Conservation (phyloP, 371 early-diverging fungal genomes). For the Mycotypha africana region DNA sequence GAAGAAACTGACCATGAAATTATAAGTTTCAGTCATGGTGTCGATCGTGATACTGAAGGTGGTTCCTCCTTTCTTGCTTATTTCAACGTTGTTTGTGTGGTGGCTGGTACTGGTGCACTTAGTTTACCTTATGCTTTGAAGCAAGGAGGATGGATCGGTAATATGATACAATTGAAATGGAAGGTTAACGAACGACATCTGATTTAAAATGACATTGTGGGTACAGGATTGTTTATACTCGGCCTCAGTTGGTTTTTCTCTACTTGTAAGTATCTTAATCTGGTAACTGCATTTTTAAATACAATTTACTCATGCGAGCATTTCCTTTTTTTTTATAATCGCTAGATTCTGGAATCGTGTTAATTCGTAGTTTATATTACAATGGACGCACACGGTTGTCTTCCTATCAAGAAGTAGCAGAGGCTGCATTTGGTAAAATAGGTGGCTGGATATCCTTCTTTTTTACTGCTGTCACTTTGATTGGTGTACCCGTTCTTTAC, state of each 20-base stretch:
- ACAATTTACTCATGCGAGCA: neutral
- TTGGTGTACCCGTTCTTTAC: constrained; percentile 70
- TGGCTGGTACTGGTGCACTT: constrained; percentile 83
- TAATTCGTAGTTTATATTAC: constrained; percentile 72
- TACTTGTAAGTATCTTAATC: constrained; percentile 21
- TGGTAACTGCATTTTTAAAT: neutral
- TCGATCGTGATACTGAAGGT: constrained; percentile 28
- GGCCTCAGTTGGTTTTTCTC: constrained; percentile 35
- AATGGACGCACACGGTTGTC: constrained; percentile 38
- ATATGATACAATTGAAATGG: too few species aligned
- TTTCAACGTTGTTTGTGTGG: constrained; percentile 71
- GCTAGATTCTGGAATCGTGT: constrained; percentile 64
- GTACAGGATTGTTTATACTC: constrained; percentile 30
- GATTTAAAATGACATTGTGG: neutral
- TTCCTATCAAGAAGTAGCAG: constrained; percentile 53
- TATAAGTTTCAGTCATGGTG: constrained; percentile 26
- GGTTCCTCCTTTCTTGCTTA: constrained; percentile 44
- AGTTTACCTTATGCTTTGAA: constrained; percentile 78
- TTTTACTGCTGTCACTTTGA: constrained; percentile 57
- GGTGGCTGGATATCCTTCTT: constrained; percentile 60
- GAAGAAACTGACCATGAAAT: constrained; percentile 5
- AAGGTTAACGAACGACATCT: too few species aligned
- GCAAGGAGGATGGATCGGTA: constrained; percentile 81
- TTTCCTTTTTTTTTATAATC: constrained; percentile 63
- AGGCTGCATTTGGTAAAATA: constrained; percentile 58